Evolutionary conservation across 306 rosid species (phyloP).

Genomic region (Vigna radiata): DNA sequence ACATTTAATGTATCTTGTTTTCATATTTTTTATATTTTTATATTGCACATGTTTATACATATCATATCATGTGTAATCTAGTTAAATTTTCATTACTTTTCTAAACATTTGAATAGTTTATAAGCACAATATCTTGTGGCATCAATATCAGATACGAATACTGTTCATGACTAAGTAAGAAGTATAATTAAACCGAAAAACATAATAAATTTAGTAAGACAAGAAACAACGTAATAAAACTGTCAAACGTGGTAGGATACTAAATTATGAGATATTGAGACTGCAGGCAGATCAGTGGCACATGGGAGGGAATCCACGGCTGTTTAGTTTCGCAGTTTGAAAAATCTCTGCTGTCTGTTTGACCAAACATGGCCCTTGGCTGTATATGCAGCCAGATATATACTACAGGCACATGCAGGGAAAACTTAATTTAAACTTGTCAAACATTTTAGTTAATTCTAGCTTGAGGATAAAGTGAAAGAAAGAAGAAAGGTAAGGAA

Average conservation of each 20-base stretch:
- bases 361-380: slow-evolving; percentile 45
- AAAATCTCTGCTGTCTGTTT: slow-evolving; percentile 56
- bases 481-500: slow-evolving; percentile 13
- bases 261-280: slow-evolving; percentile 33
- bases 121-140: not conserved
- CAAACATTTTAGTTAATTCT: not conserved
- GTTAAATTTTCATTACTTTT: not conserved
- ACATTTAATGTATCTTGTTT: too few species aligned
- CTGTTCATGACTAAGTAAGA: not conserved
- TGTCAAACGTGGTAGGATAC: slow-evolving; percentile 44
- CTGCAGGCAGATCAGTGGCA: slow-evolving; percentile 50
- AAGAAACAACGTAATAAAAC: slow-evolving; percentile 29
- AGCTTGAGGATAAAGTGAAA: not conserved
- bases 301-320: slow-evolving; percentile 69
- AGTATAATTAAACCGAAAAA: not conserved
- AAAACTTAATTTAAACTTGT: not conserved
- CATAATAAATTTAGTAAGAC: not conserved
- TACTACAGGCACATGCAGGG: not conserved
- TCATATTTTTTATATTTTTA: not conserved
- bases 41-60: not conserved
- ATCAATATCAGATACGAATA: not conserved
- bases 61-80: not conserved
- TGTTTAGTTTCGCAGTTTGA: slow-evolving; percentile 51
- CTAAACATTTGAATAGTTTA: not conserved
- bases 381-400: slow-evolving; percentile 28